phyloP scores from a whole-genome alignment of 441 rosid genomes.

The Gossypium gossypioides region DNA sequence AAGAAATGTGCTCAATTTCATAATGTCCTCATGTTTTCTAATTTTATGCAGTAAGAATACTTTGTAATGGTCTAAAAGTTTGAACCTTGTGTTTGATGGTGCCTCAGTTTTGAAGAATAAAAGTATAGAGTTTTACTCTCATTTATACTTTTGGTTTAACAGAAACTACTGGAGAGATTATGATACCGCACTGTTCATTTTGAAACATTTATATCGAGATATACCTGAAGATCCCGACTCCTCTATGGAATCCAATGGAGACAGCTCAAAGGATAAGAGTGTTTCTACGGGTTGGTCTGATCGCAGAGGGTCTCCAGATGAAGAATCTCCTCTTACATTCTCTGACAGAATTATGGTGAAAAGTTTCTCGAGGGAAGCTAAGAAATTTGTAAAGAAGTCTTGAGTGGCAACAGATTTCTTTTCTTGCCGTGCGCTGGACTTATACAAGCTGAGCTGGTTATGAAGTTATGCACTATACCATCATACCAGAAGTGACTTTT shows the following conservation, averaged over 20 bases:
- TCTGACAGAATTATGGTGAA: conserved; percentile 36
- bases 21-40: neutral
- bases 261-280: conserved; percentile 26
- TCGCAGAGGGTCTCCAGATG: conserved; percentile 37
- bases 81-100: neutral
- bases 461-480: neutral
- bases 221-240: conserved; percentile 50
- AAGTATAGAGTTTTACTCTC: neutral
- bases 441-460: neutral
- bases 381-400: conserved; percentile 32
- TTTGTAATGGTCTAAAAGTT: neutral
- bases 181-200: conserved; percentile 84
- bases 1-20: neutral
- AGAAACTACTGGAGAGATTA: conserved; percentile 93
- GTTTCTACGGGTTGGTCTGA: conserved; percentile 36
- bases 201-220: conserved; percentile 66
- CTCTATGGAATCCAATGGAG: conserved; percentile 16
- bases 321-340: conserved; percentile 81
- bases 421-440: neutral
- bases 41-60: neutral
- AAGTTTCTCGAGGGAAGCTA: conserved; percentile 55
- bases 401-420: conserved; percentile 5
- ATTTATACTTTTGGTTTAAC: conserved; percentile 18
- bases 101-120: neutral
- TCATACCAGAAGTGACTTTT: neutral